These are phyloP conservation scores for Hemerocallis citrina DNA, from an alignment of 106 monocot species.

Conservation along the genomic window DNA sequence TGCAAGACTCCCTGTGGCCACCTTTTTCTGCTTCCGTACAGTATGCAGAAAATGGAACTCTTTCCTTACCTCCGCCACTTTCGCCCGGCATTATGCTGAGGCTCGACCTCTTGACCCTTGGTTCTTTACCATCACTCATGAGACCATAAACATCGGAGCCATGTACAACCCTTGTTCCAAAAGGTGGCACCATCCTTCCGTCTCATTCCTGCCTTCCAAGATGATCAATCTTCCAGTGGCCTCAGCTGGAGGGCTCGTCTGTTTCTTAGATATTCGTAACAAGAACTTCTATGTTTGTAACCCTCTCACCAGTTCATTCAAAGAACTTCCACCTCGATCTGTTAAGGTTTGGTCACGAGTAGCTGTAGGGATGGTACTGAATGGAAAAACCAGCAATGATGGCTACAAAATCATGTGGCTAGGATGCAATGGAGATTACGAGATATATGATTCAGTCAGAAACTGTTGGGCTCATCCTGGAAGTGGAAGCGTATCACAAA, in stretches of 20 bases:
- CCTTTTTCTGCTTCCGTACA: conserved; percentile 72
- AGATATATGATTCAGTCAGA: conserved; percentile 61
- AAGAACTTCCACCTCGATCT: conserved; percentile 54
- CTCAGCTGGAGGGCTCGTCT: conserved; percentile 80
- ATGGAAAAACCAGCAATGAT: conserved; percentile 13
- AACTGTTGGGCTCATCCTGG: conserved; percentile 39
- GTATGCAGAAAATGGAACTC: conserved; percentile 85
- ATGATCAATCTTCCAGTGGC: conserved; percentile 46
- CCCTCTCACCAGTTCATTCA: conserved; percentile 54
- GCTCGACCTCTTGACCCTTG: conserved; percentile 33
- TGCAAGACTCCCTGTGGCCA: conserved; percentile 59
- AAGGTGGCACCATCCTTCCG: conserved; percentile 54
- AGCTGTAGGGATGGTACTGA: conserved; percentile 63
- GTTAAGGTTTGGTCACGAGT: conserved; percentile 33
- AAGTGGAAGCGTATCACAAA: conserved; percentile 30
- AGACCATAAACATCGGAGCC: conserved; percentile 23
- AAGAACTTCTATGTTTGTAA: conserved; percentile 60
- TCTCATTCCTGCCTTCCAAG: conserved; percentile 31
- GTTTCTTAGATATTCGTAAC: conserved; percentile 52
- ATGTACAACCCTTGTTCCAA: conserved; percentile 63
- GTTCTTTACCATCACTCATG: conserved; percentile 61
- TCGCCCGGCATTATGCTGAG: conserved; percentile 39
- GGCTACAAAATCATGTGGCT: conserved; percentile 76
- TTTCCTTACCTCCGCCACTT: conserved; percentile 40
- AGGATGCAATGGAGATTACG: conserved; percentile 49